Evolutionary conservation across 164 flowering plant species (phyloP), one percentile per base, ranked within the genome.

Genomic region (Piper longum): DNA sequence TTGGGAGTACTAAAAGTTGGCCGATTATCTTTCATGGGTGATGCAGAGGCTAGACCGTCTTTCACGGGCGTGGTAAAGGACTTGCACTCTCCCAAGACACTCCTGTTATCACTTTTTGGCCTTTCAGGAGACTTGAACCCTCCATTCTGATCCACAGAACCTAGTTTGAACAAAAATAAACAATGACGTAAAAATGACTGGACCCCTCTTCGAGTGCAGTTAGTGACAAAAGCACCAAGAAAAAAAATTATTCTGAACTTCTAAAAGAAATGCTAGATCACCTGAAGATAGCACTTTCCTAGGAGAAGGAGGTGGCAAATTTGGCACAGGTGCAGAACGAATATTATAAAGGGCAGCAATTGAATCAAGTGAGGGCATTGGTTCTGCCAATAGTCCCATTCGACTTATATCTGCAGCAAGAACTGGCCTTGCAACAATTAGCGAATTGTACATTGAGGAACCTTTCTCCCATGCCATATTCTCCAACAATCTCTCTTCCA

Each of bases 401-500:
- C 89, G 88, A 70, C 75, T 83, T 64, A 95, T 89, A 65, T 95
- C 98, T 36, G 83, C 72, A 59, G 87, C 76, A 54, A 89, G 81
- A 51, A 79, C 45, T 19, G 96, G 92, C 63, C 83, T 81, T 59
- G 99, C 99, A 77, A 91, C 88, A 45, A 70, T 80, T 79, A 95
- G 78, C 60, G 98, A 95, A 75, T 91, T 95, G 80, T 95, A 95
- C 91, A 91, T 76, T 41, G 99, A 91, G 16, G 98, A 95, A 43
- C 96, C 93, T 66, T 86, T 95, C 72, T 87, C 98, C 99, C 99
- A 95, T 16, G 86, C 98, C 96, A 91, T 83, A 73, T 92, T 86
- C 78, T 95, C 99, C 76, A 95, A 76, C 11, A 95, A 81, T 65
- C 92, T 75, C 76, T 95, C 99, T 73, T 95, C 99, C 78, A 95